A percentile compares a stretch with the other conserved stretches of the same genome.
Conservation (phyloP, 495 filamentous ascomycete species). For the Penicillium alfredii region DNA sequence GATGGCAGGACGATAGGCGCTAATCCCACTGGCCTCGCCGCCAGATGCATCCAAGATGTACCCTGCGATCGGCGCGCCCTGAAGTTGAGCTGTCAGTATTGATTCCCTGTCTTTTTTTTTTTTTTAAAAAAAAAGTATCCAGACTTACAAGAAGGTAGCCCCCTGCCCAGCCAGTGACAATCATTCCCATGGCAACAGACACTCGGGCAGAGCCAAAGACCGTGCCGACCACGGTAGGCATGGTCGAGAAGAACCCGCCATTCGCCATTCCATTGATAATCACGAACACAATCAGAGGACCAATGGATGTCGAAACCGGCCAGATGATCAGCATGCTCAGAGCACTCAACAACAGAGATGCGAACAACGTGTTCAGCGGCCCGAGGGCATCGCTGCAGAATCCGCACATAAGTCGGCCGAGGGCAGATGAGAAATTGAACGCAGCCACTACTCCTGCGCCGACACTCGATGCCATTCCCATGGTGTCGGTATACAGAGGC, state of each 20-base stretch:
- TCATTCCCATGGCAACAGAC: slow-evolving; percentile 55
- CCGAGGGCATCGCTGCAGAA: slow-evolving; percentile 47
- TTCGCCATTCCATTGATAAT: slow-evolving; percentile 51
- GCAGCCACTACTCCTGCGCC: slow-evolving; percentile 51
- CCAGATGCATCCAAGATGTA: slow-evolving; percentile 50
- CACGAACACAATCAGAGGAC: slow-evolving; percentile 46
- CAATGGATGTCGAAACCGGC: slow-evolving; percentile 49
- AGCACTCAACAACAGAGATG: slow-evolving; percentile 42
- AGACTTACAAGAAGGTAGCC: slow-evolving; percentile 50
- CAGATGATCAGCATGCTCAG: slow-evolving; percentile 52
- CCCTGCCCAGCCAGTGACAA: slow-evolving; percentile 54
- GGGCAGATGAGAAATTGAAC: slow-evolving; percentile 50
- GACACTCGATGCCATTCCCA: slow-evolving; percentile 40
- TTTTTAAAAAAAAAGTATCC: slow-evolving; percentile 1
- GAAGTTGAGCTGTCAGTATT: slow-evolving; percentile 10
- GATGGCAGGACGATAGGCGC: slow-evolving; percentile 52
- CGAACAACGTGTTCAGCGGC: slow-evolving; percentile 45
- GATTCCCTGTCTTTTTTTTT: not conserved
- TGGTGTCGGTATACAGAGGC: slow-evolving; percentile 42
- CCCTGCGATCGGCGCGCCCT: slow-evolving; percentile 56
- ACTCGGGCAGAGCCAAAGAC: slow-evolving; percentile 50
- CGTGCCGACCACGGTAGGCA: slow-evolving; percentile 55
- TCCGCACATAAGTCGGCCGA: slow-evolving; percentile 47
- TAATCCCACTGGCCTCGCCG: slow-evolving; percentile 36
- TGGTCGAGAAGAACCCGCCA: slow-evolving; percentile 53